A percentile compares a stretch with the other conserved stretches of the same genome.
phyloP scores from a whole-genome alignment of 768 basidiomycete species.

The Lanmaoa rubissima region DNA sequence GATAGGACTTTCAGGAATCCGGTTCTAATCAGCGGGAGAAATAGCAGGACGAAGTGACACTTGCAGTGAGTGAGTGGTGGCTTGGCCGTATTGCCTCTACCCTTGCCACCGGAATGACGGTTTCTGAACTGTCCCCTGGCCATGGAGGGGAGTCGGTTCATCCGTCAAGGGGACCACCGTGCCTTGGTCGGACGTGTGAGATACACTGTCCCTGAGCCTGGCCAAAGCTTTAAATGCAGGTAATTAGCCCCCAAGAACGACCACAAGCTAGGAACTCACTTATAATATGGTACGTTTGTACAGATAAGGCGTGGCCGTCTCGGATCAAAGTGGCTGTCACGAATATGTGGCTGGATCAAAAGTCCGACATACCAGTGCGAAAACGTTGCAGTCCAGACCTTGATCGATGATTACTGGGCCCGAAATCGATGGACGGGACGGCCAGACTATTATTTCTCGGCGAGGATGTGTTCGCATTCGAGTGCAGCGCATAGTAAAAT shows the following conservation, averaged over 20 bases:
- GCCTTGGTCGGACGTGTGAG: neutral
- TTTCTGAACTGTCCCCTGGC: conserved; percentile 9
- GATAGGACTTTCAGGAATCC: conserved; percentile 25
- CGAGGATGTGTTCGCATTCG: neutral
- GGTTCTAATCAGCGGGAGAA: neutral
- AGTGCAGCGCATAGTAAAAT: conserved; percentile 9
- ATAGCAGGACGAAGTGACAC: conserved; percentile 2
- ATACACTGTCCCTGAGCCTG: neutral
- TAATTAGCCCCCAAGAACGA: neutral
- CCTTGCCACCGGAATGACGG: neutral
- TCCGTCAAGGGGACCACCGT: neutral
- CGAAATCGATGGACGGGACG: neutral
- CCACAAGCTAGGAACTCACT: neutral
- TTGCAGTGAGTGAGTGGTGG: conserved; percentile 28
- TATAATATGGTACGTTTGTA: neutral
- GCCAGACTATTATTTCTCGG: neutral
- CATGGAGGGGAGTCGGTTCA: conserved; percentile 12
- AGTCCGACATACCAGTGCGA: neutral
- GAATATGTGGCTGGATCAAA: conserved; percentile 2
- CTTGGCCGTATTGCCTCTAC: conserved; percentile 1
- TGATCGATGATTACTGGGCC: neutral
- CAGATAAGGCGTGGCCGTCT: neutral
- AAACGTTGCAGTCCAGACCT: neutral
- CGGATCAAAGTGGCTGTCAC: conserved; percentile 10
- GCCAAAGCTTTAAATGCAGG: neutral